Evolutionary conservation across 805 yeast species (phyloP), one percentile per base, ranked within the genome.

Genomic region (Nakazawaea ernobii): DNA sequence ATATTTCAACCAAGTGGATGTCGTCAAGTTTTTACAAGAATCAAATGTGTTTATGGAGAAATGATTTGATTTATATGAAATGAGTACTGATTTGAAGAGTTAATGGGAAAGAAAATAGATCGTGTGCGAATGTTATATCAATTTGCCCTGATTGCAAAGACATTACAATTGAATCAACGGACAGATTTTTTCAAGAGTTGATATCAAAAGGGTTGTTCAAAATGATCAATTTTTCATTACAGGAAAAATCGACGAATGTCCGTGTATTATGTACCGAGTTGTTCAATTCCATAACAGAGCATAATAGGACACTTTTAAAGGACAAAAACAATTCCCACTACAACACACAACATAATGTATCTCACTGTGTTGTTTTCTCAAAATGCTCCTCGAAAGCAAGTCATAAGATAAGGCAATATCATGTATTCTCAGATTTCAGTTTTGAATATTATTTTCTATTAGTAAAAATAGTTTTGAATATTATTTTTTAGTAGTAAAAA

Each of bases 91-190:
- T 11, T 20, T 3, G 28, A 35, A 20, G 29, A 47, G 49, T 7
- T 33, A 1, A 33, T 56, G 7, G 61, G 62, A 41, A 67, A 65
- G 43, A 71, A 73, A 53, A 67, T 86, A 50, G 87, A 88, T 56
- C 96, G 94, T 0, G 82, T 94, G 3, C 74, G 75, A 53, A 72
- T 91, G 63, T 60, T 92, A 1, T 91, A 88, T 61, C 96, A 92
- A 60, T 84, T 88, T 60, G 81, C 86, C 2, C 62, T 79, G 13
- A 81, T 87, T 43, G 85, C 96, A 1, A 88, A 87, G 59, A 73
- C 75, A 42, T 69, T 81, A 30, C 89, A 77, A 46, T 65, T 77
- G 3, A 64, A 61, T 44, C 91, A 86, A 56, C 74, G 85, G 54
- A 70, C 83, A 0, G 79, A 72, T 24, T 82, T 94, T 53, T 89